Conservation (phyloP, 768 basidiomycete species). For the Phlebiopsis flavidoalba region DNA sequence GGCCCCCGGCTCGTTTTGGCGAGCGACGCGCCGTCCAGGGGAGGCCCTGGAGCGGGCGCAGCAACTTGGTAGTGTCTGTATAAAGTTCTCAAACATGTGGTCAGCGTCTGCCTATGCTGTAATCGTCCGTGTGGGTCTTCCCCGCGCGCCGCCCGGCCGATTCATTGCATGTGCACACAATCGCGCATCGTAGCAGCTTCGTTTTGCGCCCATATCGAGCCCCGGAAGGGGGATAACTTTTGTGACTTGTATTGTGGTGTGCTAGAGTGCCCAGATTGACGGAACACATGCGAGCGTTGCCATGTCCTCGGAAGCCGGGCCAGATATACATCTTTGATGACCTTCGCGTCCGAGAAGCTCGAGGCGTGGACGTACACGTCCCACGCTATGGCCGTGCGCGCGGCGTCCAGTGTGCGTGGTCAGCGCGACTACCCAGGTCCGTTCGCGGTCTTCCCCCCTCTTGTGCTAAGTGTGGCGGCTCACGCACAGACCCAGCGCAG, state of each 20-base stretch:
- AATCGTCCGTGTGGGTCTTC: no score
- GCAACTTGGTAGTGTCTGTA: slow-evolving; percentile 78
- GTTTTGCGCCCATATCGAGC: neutral
- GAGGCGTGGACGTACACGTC: slow-evolving; percentile 73
- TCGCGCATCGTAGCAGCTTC: no score
- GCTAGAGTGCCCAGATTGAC: slow-evolving; percentile 86
- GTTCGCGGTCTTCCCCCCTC: slow-evolving; percentile 15
- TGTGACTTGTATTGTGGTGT: neutral
- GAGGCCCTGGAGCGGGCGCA: slow-evolving; percentile 65
- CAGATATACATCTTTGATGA: slow-evolving; percentile 88
- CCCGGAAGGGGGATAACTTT: neutral
- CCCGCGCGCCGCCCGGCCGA: neutral
- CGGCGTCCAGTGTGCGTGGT: slow-evolving; percentile 89
- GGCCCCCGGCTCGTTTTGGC: slow-evolving; percentile 62
- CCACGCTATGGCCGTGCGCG: slow-evolving; percentile 87
- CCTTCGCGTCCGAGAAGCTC: slow-evolving; percentile 59
- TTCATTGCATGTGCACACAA: neutral
- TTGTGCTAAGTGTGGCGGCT: no score
- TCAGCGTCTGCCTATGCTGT: slow-evolving; percentile 22
- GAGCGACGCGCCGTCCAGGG: slow-evolving; percentile 49
- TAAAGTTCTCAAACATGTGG: slow-evolving; percentile 65
- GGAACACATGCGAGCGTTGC: slow-evolving; percentile 79
- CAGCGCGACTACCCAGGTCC: slow-evolving; percentile 80
- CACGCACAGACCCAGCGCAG: slow-evolving; percentile 35
- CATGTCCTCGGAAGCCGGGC: slow-evolving; percentile 79